phyloP scores from a whole-genome alignment of 1,284 basidiomycete genomes.

The Fistulina hepatica region DNA sequence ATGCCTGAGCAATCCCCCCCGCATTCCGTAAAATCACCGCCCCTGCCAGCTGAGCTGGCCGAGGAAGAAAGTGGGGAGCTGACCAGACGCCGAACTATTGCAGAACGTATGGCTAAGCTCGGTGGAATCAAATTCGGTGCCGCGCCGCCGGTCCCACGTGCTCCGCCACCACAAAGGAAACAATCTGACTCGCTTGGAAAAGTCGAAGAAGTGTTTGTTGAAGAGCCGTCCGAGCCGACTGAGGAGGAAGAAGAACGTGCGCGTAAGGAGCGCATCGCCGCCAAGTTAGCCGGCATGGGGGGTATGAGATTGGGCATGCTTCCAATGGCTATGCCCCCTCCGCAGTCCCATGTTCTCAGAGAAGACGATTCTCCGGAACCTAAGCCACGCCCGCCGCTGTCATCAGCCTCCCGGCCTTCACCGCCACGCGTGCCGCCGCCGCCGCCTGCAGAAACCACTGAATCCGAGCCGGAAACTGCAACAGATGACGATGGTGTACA shows the following conservation, averaged over 20 bases:
- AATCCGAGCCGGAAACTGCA: slow-evolving; percentile 34
- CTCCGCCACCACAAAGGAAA: slow-evolving; percentile 25
- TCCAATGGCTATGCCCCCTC: slow-evolving; percentile 29
- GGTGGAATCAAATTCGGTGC: slow-evolving; percentile 65
- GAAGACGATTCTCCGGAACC: slow-evolving; percentile 19
- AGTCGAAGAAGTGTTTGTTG: slow-evolving; percentile 23
- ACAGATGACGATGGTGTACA: slow-evolving; percentile 45
- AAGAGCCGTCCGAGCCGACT: slow-evolving; percentile 14
- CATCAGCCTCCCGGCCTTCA: slow-evolving; percentile 22
- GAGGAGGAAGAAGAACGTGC: slow-evolving; percentile 56
- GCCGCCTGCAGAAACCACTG: slow-evolving; percentile 25
- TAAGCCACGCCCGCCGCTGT: slow-evolving; percentile 22
- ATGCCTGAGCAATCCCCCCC: slow-evolving; percentile 11
- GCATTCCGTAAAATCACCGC: slow-evolving; percentile 9
- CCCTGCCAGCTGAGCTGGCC: slow-evolving; percentile 14
- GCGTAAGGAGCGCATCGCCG: slow-evolving; percentile 58
- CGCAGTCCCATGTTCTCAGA: slow-evolving; percentile 21
- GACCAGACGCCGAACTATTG: slow-evolving; percentile 48
- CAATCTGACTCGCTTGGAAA: too few relatives aligned
- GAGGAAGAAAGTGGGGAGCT: slow-evolving; percentile 37
- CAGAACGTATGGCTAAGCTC: slow-evolving; percentile 70
- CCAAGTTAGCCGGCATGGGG: slow-evolving; percentile 61
- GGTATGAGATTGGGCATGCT: slow-evolving; percentile 72
- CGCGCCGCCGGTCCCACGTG: slow-evolving; percentile 33
- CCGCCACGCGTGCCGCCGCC: slow-evolving; percentile 28